Base-by-base conservation (phyloP, 257 asterid species). In the Fraxinus americana region DNA sequence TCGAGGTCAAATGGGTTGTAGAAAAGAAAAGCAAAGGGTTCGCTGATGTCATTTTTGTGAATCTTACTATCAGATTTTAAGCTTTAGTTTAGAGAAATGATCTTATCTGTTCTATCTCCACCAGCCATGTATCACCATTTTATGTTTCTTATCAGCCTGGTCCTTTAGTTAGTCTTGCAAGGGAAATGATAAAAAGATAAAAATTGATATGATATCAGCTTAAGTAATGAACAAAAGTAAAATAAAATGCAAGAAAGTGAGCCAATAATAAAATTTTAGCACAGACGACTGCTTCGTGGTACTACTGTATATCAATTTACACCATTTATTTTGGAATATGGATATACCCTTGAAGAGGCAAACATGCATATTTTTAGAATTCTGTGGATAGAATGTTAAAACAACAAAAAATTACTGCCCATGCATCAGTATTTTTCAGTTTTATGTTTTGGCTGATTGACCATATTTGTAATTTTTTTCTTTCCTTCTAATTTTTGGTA, bases 381-480 rank as follows among this genome's bases (percentile, higher is more conserved):
- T 11, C 6, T 21, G 12, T 57, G 67, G 67, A 25, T 67, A 21
- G 68, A 39, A 43, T 59, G 12, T 29, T 39, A 69, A 69, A 4
- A 67, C 7, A 52, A 63, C 17, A 17, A n/a, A 61, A 54, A 17
- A 17, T 19, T 54, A 54, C 25, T 57, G 21, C 73, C 48, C 1
- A 23, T 34, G 50, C 75, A 7, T 67, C 52, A 65, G 45, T 25
- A 43, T 70, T 3, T 50, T 50, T 78, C 63, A 12, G 9, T 10
- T 10, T 9, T 23, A 61, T 61, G 32, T 21, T 76, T 70, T 76
- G 61, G 41, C 30, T 36, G 77, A 61, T 66, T 11, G 61, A 8
- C 72, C 50, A 25, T 36, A 4, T 39, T 14, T 68, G 76, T 83
- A 71, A 67, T 54, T 73, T 70, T 75, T 75, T n/a, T 50, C 17